These are phyloP conservation scores for Oenanthe sinensis DNA, from an alignment of 129 eudicot genomes.

Conservation along the genomic window DNA sequence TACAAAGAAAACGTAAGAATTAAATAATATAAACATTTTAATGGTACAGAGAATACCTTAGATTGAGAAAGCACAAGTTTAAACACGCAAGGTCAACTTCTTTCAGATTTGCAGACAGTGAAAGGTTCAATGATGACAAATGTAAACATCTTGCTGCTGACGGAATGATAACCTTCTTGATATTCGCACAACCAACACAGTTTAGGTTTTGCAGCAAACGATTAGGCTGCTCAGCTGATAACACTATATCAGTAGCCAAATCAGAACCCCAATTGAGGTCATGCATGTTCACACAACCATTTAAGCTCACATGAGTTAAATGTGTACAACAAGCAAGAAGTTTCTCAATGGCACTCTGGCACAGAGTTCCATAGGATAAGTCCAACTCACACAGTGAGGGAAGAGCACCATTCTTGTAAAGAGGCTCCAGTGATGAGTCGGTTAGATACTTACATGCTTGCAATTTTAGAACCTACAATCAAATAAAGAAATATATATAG, in stretches of 20 bases:
- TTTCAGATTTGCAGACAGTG: conserved; percentile 70
- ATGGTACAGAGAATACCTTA: conserved; percentile 44
- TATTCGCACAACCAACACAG: conserved; percentile 91
- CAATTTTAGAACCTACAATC: conserved; percentile 61
- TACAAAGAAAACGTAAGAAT: not conserved
- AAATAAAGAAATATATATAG: not conserved
- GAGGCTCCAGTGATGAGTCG: conserved; percentile 75
- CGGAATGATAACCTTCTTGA: conserved; percentile 72
- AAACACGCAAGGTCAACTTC: conserved; percentile 75
- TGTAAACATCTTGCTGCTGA: conserved; percentile 46
- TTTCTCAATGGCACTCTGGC: conserved; percentile 87
- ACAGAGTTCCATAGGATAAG: conserved; percentile 79
- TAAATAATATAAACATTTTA: not conserved
- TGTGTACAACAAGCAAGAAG: conserved; percentile 74
- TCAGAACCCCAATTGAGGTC: conserved; percentile 74
- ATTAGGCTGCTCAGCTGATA: conserved; percentile 33
- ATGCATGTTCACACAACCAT: conserved; percentile 91
- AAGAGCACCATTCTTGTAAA: conserved; percentile 73
- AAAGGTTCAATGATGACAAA: conserved; percentile 69
- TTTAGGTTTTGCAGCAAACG: conserved; percentile 64
- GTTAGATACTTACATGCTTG: conserved; percentile 97
- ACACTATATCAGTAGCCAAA: conserved; percentile 11
- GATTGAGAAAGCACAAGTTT: conserved; percentile 71
- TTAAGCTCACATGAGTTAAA: conserved; percentile 84
- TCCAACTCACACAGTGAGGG: conserved; percentile 83